Percentiles rank a stretch among this genome's conserved stretches.
Evolutionary conservation across 2,329 filamentous ascomycete genomes (phyloP).

Genomic region (Apiospora pterosperma): DNA sequence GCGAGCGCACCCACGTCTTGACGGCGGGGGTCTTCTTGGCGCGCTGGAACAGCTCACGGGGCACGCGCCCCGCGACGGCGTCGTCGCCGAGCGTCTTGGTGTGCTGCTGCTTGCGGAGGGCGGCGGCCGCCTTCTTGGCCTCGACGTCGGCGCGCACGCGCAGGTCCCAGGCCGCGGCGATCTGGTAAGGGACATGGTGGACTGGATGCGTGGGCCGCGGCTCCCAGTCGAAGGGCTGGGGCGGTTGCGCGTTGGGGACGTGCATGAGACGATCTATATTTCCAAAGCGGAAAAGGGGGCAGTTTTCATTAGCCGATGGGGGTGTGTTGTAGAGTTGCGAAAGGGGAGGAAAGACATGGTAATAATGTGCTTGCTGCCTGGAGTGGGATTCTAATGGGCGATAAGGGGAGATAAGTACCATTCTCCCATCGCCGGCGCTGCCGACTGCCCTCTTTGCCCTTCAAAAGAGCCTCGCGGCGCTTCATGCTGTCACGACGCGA

Average conservation of each 20-base stretch:
- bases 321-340: not conserved
- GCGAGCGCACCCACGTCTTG: constrained; percentile 72
- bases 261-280: constrained; percentile 75
- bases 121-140: constrained; percentile 37
- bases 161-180: constrained; percentile 54
- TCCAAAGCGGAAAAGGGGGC: constrained; percentile 9
- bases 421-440: constrained; percentile 93
- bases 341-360: not conserved
- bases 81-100: constrained; percentile 34
- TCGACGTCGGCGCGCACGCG: constrained; percentile 45
- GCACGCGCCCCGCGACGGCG: constrained; percentile 57
- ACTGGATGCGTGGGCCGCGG: constrained; percentile 77
- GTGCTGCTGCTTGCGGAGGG: constrained; percentile 43
- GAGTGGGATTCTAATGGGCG: not conserved
- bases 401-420: constrained; percentile 52
- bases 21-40: constrained; percentile 79
- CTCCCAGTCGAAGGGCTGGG: constrained; percentile 78
- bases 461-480: constrained; percentile 71
- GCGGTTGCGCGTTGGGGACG: constrained; percentile 83
- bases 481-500: constrained; percentile 52
- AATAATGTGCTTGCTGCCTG: not conserved
- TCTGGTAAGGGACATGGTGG: constrained; percentile 79
- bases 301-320: not conserved
- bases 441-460: constrained; percentile 86
- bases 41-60: constrained; percentile 74